Evolutionary conservation across 1,139 yeast genomes (phyloP).

Genomic region (Nakaseomyces glabratus): DNA sequence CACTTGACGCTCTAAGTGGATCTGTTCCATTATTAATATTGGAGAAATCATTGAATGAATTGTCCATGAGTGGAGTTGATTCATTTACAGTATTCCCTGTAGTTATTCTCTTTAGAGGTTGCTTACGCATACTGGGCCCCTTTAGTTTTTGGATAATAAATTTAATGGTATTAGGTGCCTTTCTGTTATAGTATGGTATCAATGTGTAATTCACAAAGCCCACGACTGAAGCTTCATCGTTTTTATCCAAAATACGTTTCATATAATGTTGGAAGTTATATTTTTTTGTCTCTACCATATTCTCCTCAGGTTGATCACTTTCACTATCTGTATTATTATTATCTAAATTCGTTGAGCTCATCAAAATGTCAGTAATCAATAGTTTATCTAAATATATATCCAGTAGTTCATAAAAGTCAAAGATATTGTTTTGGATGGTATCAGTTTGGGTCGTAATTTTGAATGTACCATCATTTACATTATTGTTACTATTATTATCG

Average conservation of each 20-base stretch:
- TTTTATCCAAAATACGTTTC: conserved; percentile 18
- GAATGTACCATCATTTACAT: too few species aligned
- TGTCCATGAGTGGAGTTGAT: neutral
- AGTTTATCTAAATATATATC: conserved; percentile 45
- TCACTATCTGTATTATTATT: conserved; percentile 24
- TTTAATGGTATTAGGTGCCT: conserved; percentile 40
- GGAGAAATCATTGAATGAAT: neutral
- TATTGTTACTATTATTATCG: too few species aligned
- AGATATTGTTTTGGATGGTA: conserved; percentile 7
- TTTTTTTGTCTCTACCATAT: too few species aligned
- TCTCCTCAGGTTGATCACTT: conserved; percentile 6
- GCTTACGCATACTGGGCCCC: conserved; percentile 36
- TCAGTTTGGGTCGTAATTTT: too few species aligned
- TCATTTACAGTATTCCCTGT: conserved; percentile 1
- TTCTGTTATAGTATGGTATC: conserved; percentile 46
- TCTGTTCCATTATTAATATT: neutral
- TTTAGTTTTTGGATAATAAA: conserved; percentile 44
- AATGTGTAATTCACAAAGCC: conserved; percentile 48
- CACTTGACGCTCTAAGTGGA: conserved; percentile 1
- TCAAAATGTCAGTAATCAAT: conserved; percentile 46
- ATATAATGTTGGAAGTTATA: conserved; percentile 20
- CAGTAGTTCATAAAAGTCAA: conserved; percentile 31
- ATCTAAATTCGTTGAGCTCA: conserved; percentile 28
- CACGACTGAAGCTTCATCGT: conserved; percentile 32
- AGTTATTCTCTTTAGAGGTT: conserved; percentile 6